These are phyloP conservation scores for Aspergillus nomiae DNA, from an alignment of 2,329 filamentous ascomycete genomes.

Conservation along the genomic window DNA sequence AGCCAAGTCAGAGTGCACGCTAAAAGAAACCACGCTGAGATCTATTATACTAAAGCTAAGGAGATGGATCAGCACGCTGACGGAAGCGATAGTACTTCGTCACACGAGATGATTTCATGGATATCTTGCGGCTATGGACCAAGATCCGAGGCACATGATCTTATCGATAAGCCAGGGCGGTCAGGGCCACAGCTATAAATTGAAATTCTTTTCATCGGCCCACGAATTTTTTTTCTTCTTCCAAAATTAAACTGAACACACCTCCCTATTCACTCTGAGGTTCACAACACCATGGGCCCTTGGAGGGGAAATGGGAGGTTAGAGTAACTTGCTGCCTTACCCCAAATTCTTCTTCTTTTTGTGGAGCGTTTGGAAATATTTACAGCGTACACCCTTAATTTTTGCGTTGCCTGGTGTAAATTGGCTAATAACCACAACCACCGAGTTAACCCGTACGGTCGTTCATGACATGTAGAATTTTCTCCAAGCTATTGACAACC, in stretches of 20 bases:
- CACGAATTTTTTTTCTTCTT: constrained; percentile 32
- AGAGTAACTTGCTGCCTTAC: constrained; percentile 49
- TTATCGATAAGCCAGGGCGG: constrained; percentile 41
- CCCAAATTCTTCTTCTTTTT: constrained; percentile 43
- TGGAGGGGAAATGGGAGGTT: constrained; percentile 52
- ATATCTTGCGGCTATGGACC: background rate
- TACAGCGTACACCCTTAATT: constrained; percentile 33
- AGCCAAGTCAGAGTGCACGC: background rate
- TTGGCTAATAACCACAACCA: background rate
- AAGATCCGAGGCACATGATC: constrained; percentile 17
- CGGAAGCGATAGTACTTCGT: background rate
- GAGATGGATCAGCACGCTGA: background rate
- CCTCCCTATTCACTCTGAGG: constrained; percentile 53
- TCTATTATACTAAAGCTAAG: background rate
- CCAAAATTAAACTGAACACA: constrained; percentile 38
- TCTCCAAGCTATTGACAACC: constrained; percentile 58
- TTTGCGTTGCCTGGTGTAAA: background rate
- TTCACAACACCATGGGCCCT: constrained; percentile 40
- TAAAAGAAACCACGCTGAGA: background rate
- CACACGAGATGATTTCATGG: constrained; percentile 3
- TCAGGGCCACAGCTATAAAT: constrained; percentile 25
- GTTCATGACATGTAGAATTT: constrained; percentile 53
- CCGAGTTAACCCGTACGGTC: background rate
- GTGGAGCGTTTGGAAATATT: constrained; percentile 52
- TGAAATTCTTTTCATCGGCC: constrained; percentile 23